These are phyloP conservation scores for Parastagonospora avenae DNA, from an alignment of 2,329 filamentous ascomycete genomes.

Conservation along the genomic window DNA sequence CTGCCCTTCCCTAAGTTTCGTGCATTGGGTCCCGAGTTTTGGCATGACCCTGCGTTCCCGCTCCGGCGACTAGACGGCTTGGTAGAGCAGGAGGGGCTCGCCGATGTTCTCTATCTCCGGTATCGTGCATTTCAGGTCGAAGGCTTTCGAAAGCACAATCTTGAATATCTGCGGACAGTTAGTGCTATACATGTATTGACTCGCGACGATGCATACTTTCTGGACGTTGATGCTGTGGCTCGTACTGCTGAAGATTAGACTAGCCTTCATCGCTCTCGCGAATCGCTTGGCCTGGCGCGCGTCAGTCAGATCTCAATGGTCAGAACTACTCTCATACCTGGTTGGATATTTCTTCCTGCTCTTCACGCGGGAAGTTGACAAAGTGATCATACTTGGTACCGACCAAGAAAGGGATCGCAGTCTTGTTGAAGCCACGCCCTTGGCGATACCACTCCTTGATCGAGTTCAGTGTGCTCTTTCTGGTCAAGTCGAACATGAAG, in stretches of 20 bases:
- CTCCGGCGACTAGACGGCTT: constrained; percentile 48
- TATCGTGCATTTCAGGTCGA: constrained; percentile 98
- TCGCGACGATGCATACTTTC: constrained; percentile 67
- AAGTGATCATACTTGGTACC: constrained; percentile 99
- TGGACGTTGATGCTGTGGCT: constrained; percentile 99
- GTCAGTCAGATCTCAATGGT: constrained; percentile 6
- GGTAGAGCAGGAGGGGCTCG: constrained; percentile 89
- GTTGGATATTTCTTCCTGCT: constrained; percentile 97
- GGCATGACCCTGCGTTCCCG: constrained; percentile 23
- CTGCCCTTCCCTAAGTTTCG: constrained; percentile 16
- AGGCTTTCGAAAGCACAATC: constrained; percentile 97
- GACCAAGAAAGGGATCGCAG: constrained; percentile 95
- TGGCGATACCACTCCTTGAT: constrained; percentile 99
- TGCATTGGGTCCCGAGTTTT: constrained; percentile 11
- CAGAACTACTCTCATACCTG: constrained; percentile 64
- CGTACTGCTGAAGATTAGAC: constrained; percentile 97
- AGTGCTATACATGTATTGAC: constrained; percentile 19
- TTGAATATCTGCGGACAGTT: constrained; percentile 83
- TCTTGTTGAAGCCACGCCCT: constrained; percentile 98
- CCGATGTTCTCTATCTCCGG: constrained; percentile 98
- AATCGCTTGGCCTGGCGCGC: constrained; percentile 79
- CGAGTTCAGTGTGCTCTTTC: constrained; percentile 97
- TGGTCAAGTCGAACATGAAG: constrained; percentile 99
- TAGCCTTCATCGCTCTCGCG: constrained; percentile 97
- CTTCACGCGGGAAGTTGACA: constrained; percentile 95